Evolutionary conservation across 73 alveolate genomes (phyloP).

Genomic region (Halteria grandinella): DNA sequence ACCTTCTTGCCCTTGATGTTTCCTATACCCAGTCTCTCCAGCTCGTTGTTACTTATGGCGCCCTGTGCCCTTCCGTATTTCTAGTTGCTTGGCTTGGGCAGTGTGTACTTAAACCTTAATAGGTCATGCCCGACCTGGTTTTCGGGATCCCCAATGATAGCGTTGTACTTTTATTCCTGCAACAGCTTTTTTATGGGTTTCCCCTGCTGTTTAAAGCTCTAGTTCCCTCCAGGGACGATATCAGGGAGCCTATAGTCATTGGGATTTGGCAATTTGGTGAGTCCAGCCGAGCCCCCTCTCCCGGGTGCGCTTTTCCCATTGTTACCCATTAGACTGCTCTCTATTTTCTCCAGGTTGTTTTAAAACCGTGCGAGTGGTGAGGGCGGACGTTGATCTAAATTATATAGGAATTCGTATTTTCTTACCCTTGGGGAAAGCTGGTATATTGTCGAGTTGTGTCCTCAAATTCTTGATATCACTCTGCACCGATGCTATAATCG

Average conservation of each 20-base stretch:
- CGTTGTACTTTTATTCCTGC: not conserved
- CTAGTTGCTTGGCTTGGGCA: conserved; percentile 53
- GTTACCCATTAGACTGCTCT: conserved; percentile 1
- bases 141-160: conserved; percentile 56
- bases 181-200: conserved; percentile 29
- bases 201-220: not conserved
- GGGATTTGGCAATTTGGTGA: not conserved
- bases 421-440: conserved; percentile 71
- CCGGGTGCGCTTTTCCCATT: not conserved
- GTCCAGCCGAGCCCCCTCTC: conserved; percentile 25
- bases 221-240: conserved; percentile 12
- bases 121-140: conserved; percentile 50
- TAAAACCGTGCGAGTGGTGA: conserved; percentile 64
- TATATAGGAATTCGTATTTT: not conserved
- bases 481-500: conserved; percentile 47
- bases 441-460: conserved; percentile 55
- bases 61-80: conserved; percentile 41
- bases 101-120: conserved; percentile 50
- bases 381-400: conserved; percentile 63
- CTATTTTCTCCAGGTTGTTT: conserved; percentile 61
- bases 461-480: conserved; percentile 49
- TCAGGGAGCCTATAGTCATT: conserved; percentile 49
- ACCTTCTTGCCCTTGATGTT: conserved; percentile 28
- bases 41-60: conserved; percentile 41
- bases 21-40: conserved; percentile 29